Evolutionary conservation across 2,329 filamentous ascomycete genomes (phyloP).

Genomic region (Boeremia exigua): DNA sequence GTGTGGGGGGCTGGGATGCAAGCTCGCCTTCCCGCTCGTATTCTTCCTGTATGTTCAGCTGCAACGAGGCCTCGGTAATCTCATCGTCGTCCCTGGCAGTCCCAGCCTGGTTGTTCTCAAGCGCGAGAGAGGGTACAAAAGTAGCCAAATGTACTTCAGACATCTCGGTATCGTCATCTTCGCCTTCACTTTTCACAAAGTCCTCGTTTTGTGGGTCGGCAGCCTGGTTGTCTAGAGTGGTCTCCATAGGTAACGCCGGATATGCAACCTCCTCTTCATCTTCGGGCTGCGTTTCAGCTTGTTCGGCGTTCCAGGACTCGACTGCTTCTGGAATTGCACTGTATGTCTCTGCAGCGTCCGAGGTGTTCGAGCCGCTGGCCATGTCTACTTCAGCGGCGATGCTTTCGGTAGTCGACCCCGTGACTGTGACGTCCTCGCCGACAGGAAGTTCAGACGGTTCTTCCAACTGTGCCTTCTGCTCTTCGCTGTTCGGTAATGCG

Average conservation of each 20-base stretch:
- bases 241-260: constrained; percentile 17
- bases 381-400: neutral
- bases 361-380: neutral
- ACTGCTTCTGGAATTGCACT: neutral
- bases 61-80: constrained; percentile 41
- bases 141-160: constrained; percentile 18
- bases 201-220: neutral
- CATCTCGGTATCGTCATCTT: constrained; percentile 18
- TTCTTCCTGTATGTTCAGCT: constrained; percentile 36
- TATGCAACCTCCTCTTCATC: constrained; percentile 2
- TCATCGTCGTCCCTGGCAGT: constrained; percentile 15
- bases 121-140: neutral
- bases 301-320: neutral
- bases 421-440: neutral
- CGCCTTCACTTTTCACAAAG: neutral
- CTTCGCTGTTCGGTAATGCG: constrained; percentile 15
- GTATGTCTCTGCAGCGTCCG: neutral
- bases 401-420: constrained; percentile 4
- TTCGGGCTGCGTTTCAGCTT: neutral
- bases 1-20: constrained; percentile 7
- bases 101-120: neutral
- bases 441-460: neutral
- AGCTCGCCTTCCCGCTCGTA: constrained; percentile 19
- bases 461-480: neutral
- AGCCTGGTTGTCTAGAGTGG: neutral